phyloP scores from a whole-genome alignment of 805 yeast genomes.

The Hyphopichia homilentoma region DNA sequence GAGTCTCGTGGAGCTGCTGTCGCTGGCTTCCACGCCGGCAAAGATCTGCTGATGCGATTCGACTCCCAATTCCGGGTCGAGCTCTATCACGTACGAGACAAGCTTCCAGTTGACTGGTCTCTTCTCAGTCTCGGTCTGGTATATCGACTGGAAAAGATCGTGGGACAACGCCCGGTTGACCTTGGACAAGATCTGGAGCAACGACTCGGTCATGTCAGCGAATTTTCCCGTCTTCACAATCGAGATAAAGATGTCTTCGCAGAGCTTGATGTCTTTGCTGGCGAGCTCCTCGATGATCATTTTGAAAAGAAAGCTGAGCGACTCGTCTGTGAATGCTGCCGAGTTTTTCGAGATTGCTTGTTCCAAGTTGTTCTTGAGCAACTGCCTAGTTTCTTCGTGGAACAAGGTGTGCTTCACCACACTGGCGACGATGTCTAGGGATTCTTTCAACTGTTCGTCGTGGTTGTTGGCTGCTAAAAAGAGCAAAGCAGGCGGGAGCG shows the following conservation, averaged over 20 bases:
- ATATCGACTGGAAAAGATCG: conserved; percentile 43
- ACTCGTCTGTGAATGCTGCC: conserved; percentile 2
- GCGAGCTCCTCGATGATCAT: conserved; percentile 26
- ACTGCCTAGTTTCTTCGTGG: background rate
- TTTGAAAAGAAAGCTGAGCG: conserved; percentile 17
- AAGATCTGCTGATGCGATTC: conserved; percentile 31
- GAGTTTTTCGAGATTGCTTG: background rate
- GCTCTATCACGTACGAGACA: conserved; percentile 43
- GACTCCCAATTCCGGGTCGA: conserved; percentile 60
- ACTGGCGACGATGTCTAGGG: background rate
- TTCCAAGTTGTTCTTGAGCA: background rate
- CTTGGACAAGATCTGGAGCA: conserved; percentile 45
- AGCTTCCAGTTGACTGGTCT: conserved; percentile 40
- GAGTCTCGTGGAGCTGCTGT: too few species aligned
- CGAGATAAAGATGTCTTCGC: conserved; percentile 48
- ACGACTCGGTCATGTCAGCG: conserved; percentile 36
- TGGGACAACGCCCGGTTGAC: conserved; percentile 53
- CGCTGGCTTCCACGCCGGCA: conserved; percentile 1
- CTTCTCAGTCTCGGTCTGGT: conserved; percentile 17
- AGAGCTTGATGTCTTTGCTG: conserved; percentile 28
- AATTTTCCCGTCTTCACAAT: conserved; percentile 30
- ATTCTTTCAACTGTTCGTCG: background rate
- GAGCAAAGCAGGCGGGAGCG: too few species aligned
- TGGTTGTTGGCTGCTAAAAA: background rate
- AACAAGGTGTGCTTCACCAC: background rate